A percentile compares a stretch with the other conserved stretches of the same genome.
Conservation (phyloP, 2,329 filamentous ascomycete genomes). For the Sporothrix schenckii region DNA sequence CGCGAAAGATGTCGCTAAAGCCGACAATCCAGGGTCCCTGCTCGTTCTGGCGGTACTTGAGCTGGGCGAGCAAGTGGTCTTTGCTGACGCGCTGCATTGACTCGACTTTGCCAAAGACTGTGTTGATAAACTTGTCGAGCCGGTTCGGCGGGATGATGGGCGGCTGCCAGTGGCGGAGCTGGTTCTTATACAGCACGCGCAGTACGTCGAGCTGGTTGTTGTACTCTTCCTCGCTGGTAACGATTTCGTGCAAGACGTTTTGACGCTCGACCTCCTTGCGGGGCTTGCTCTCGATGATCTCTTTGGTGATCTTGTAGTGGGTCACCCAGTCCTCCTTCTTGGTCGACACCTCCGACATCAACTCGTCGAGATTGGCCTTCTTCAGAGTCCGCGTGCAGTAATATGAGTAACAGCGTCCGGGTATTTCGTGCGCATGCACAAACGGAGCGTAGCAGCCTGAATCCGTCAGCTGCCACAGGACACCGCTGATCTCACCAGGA, state of each 20-base stretch:
- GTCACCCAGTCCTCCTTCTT: constrained; percentile 84
- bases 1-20: constrained; percentile 95
- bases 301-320: constrained; percentile 81
- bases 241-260: constrained; percentile 92
- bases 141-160: constrained; percentile 79
- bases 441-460: constrained; percentile 87
- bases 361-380: constrained; percentile 83
- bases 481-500: constrained; percentile 76
- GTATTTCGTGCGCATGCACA: constrained; percentile 70
- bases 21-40: constrained; percentile 93
- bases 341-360: constrained; percentile 67
- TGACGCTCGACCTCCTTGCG: constrained; percentile 92
- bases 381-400: constrained; percentile 93
- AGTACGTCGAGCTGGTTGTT: constrained; percentile 89
- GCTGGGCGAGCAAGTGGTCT: constrained; percentile 84
- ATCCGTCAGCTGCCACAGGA: constrained; percentile 90
- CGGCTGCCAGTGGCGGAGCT: constrained; percentile 71
- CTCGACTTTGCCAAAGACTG: constrained; percentile 90
- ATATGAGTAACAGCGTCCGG: constrained; percentile 85
- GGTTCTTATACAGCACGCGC: constrained; percentile 81
- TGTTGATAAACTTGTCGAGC: constrained; percentile 75
- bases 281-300: constrained; percentile 68
- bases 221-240: constrained; percentile 88
- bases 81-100: constrained; percentile 88
- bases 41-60: constrained; percentile 96